Base-by-base conservation (phyloP, 1,284 basidiomycete genomes). In the Pseudozyma thailandica region DNA sequence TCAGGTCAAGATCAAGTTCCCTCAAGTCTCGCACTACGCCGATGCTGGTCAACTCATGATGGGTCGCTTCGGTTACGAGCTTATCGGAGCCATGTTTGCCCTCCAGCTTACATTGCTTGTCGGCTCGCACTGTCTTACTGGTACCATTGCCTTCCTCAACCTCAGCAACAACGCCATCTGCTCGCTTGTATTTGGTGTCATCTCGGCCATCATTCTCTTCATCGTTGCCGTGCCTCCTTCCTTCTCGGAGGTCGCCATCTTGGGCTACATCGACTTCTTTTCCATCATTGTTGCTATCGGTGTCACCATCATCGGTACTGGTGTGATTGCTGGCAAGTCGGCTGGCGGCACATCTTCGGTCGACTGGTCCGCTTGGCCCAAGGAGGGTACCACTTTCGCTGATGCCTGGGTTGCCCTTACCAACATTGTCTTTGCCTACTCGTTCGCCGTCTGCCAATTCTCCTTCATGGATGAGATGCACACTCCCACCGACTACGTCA, bases 361-460 rank as follows among this genome's bases (percentile, higher is more conserved):
- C 21, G 44, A 71, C 27, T 80, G 78, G 78, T 64, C 68, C 10
- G 69, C 68, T 1, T 77, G 70, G 64, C 74, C 72, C 21, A 69
- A 62, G 54, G 52, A 53, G 28, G 66, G 68, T 41, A 65, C 62
- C 50, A 68, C 73, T 4, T 77, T 77, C 26, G 66, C 69, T 30
- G 59, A 72, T 16, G 74, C 69, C 18, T 69, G 71, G 63, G 23
- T 65, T 18, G 72, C 71, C 6, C 50, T 77, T 33, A 78, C 77
- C 50, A 77, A 80, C 54, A 76, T 80, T 16, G 62, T 66, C 42
- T 78, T 80, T 30, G 78, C 78, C 51, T 80, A 77, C 61, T 72
- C 74, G n/a, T 80, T 77, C 41, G 78, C 76, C 18, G 64, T 75
- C 16, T 75, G 72, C 63, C 74, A 76, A 47, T 72, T 74, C 56